Evolutionary conservation across 371 early-diverging fungal species (phyloP), one percentile per base, ranked within the genome.

Genomic region (Circinella minor): DNA sequence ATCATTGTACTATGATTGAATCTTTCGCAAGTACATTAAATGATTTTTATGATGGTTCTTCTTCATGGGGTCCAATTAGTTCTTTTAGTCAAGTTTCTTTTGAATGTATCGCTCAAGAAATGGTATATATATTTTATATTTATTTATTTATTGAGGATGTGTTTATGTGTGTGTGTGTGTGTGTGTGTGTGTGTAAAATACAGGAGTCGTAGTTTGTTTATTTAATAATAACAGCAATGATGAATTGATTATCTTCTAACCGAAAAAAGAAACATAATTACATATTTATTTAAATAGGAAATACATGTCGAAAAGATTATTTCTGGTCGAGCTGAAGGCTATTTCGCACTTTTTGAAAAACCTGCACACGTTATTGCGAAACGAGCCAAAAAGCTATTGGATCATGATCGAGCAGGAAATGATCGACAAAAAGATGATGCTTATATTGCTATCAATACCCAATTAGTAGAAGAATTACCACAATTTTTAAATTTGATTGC

Each of bases 391-490:
- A 90, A 90, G 68, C 71, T 86, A 38, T 64, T 90, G 37, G 91
- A 91, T 68, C 87, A 86, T 74, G 90, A 91, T 63, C 83, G 88
- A 18, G 83, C 76, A 10, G 73, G 80, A 57, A 88, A 86, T 39
- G 87, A 88, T 0, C 57, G 57, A 18, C 57, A 57, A 57, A 57
- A 57, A 27, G 90, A 91, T 4, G 86, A 80, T 34, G 88, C 85
- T 4, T 93, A 88, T 71, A 67, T 62, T 4, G 81, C 88, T 3
- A 88, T 93, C 71, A 86, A 91, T 62, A 88, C 83, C 4, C 91
- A 93, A 67, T 79, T 93, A 15, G 68, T 85, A 47, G 90, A 91
- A 49, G 91, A 93, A 63, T 76, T 93, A 11, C 93, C 93, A 5
- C 76, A 74, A 60, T 90, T 92, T 61, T 70, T 89, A 39, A 73